Percentiles rank a stretch among this genome's conserved stretches.
phyloP scores from a whole-genome alignment of 371 early-diverging fungal species.

The Mucor saturninus region DNA sequence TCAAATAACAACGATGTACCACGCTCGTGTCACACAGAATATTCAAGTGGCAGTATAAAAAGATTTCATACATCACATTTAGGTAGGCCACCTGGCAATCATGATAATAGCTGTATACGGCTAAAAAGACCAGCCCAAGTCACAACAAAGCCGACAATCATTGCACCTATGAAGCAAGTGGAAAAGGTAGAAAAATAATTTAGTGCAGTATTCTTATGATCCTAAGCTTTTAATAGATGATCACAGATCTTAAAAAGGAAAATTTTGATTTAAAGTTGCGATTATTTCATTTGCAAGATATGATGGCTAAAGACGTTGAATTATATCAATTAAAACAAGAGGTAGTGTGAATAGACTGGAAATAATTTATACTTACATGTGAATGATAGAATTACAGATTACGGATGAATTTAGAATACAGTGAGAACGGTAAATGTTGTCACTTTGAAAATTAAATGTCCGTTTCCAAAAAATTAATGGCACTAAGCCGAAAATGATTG shows the following conservation, averaged over 20 bases:
- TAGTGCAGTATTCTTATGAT: neutral
- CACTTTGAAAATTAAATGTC: no score
- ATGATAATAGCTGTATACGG: neutral
- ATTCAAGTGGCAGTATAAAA: neutral
- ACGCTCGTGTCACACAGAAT: slow-evolving; percentile 6
- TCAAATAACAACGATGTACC: neutral
- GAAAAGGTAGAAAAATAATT: slow-evolving; percentile 25
- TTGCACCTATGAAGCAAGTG: slow-evolving; percentile 36
- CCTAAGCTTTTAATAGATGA: slow-evolving; percentile 24
- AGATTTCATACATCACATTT: slow-evolving; percentile 19
- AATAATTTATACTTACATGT: no score
- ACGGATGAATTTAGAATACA: slow-evolving; percentile 16
- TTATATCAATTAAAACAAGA: slow-evolving; percentile 20
- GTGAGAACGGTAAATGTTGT: no score
- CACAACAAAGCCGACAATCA: slow-evolving; percentile 6
- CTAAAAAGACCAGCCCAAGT: neutral
- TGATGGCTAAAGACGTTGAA: slow-evolving; percentile 20
- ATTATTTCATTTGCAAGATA: slow-evolving; percentile 40
- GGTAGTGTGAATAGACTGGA: slow-evolving; percentile 1
- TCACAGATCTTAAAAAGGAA: slow-evolving; percentile 50
- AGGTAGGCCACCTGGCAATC: slow-evolving; percentile 19
- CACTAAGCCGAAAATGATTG: no score
- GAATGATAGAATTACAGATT: slow-evolving; percentile 18
- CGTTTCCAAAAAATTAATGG: no score
- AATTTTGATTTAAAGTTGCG: slow-evolving; percentile 52